Percentiles rank a stretch among this genome's conserved stretches.
phyloP scores from a whole-genome alignment of 495 filamentous ascomycete species.

The Opeltia flavorubescens region DNA sequence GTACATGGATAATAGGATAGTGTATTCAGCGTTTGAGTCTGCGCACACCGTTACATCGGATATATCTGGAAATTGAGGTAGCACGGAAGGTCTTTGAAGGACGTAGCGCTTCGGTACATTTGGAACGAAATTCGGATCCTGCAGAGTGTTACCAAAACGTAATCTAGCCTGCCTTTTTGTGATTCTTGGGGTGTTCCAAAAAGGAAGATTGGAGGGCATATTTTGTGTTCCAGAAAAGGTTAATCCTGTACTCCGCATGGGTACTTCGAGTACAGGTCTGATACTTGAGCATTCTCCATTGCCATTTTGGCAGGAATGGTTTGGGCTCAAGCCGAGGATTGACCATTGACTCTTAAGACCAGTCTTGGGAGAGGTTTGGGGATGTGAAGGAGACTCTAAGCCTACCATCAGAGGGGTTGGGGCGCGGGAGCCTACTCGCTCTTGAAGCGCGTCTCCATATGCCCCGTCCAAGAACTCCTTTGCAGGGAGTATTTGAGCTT shows the following conservation, averaged over 20 bases:
- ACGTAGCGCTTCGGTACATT: constrained; percentile 41
- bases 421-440: constrained; percentile 54
- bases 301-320: constrained; percentile 7
- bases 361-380: constrained; percentile 3
- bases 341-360: constrained; percentile 16
- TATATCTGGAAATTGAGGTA: constrained; percentile 64
- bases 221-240: neutral
- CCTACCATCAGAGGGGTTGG: constrained; percentile 73
- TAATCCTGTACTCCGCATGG: neutral
- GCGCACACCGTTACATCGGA: constrained; percentile 50
- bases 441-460: constrained; percentile 48
- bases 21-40: constrained; percentile 67
- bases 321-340: constrained; percentile 9
- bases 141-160: constrained; percentile 18
- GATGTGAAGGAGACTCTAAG: constrained; percentile 3
- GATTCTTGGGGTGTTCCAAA: constrained; percentile 10
- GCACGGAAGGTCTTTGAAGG: constrained; percentile 44
- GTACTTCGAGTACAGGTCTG: neutral
- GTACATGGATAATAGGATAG: constrained; percentile 90
- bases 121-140: constrained; percentile 38
- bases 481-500: constrained; percentile 68
- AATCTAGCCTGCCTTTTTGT: constrained; percentile 24
- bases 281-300: constrained; percentile 4
- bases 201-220: constrained; percentile 2
- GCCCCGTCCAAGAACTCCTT: constrained; percentile 66